Evolutionary conservation across 768 basidiomycete genomes (phyloP).

Genomic region (Sporobolomyces phaffii): DNA sequence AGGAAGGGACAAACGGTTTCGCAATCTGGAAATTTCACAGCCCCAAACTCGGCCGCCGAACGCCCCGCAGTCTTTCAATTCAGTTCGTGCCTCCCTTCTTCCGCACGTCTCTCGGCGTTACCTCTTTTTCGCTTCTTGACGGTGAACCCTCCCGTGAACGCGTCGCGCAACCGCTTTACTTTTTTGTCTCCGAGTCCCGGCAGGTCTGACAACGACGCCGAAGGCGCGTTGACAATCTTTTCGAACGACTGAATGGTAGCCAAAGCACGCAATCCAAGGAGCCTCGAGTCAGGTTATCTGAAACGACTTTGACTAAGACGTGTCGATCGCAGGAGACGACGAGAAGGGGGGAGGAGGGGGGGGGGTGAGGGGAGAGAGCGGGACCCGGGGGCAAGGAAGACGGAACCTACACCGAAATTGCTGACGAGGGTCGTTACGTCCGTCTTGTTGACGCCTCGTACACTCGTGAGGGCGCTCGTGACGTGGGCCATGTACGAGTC

Average conservation of each 20-base stretch:
- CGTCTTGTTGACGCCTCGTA: slow-evolving; percentile 93
- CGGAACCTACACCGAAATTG: slow-evolving; percentile 72
- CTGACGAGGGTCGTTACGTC: slow-evolving; percentile 87
- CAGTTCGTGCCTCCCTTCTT: slow-evolving; percentile 25
- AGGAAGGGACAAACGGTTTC: neutral
- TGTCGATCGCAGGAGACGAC: too few relatives aligned
- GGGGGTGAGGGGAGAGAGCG: too few relatives aligned
- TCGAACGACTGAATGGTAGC: slow-evolving; percentile 64
- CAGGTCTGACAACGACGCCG: slow-evolving; percentile 69
- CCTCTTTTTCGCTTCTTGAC: slow-evolving; percentile 10
- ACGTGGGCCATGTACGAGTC: slow-evolving; percentile 78
- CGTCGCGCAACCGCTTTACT: slow-evolving; percentile 80
- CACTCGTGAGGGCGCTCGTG: slow-evolving; percentile 73
- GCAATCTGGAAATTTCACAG: neutral
- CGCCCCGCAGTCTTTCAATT: slow-evolving; percentile 13
- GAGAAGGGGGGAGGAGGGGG: too few relatives aligned
- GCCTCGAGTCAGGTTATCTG: neutral
- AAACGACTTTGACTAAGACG: too few relatives aligned
- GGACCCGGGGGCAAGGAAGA: neutral
- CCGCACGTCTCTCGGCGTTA: slow-evolving; percentile 32
- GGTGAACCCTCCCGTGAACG: slow-evolving; percentile 77
- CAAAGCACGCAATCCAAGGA: neutral
- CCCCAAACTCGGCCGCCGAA: too few relatives aligned
- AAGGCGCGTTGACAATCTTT: slow-evolving; percentile 64
- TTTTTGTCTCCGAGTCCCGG: slow-evolving; percentile 94